Percentiles rank a stretch among this genome's conserved stretches.
Evolutionary conservation across 2,329 filamentous ascomycete genomes (phyloP).

Genomic region (Fusarium torreyae): DNA sequence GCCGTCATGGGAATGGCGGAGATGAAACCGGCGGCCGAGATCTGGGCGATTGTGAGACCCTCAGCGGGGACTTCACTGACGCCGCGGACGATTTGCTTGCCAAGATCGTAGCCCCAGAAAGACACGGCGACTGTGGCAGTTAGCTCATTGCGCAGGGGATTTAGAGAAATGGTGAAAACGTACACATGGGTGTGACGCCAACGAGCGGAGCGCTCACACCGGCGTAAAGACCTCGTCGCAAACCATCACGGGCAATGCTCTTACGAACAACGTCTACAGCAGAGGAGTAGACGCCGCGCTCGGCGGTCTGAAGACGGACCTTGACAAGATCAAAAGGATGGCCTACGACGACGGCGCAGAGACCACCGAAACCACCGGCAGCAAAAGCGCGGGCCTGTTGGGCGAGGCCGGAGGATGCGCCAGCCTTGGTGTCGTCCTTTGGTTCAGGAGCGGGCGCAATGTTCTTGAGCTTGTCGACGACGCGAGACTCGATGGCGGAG

Average conservation of each 20-base stretch:
- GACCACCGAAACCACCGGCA: constrained; percentile 91
- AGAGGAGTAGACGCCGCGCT: constrained; percentile 90
- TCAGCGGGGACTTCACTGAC: constrained; percentile 76
- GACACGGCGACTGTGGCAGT: constrained; percentile 73
- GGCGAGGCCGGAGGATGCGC: constrained; percentile 55
- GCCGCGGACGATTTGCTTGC: constrained; percentile 86
- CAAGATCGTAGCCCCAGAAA: constrained; percentile 93
- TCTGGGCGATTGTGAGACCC: constrained; percentile 87
- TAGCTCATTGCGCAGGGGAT: constrained; percentile 3
- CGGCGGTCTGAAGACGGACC: constrained; percentile 95
- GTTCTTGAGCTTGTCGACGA: constrained; percentile 63
- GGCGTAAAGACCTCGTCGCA: constrained; percentile 89
- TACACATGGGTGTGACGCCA: constrained; percentile 99
- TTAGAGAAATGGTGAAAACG: constrained; percentile 57
- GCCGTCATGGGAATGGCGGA: constrained; percentile 96
- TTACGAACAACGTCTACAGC: constrained; percentile 93
- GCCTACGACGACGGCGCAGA: constrained; percentile 94
- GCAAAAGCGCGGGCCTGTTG: constrained; percentile 82
- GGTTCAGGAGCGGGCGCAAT: constrained; percentile 62
- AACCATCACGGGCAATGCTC: constrained; percentile 88
- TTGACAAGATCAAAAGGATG: constrained; percentile 99
- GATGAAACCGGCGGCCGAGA: constrained; percentile 95
- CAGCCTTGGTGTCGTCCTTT: constrained; percentile 59
- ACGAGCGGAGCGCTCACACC: constrained; percentile 95
- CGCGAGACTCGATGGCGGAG: constrained; percentile 49